Conservation (phyloP, 305 asterid genomes). For the Ajuga reptans region DNA sequence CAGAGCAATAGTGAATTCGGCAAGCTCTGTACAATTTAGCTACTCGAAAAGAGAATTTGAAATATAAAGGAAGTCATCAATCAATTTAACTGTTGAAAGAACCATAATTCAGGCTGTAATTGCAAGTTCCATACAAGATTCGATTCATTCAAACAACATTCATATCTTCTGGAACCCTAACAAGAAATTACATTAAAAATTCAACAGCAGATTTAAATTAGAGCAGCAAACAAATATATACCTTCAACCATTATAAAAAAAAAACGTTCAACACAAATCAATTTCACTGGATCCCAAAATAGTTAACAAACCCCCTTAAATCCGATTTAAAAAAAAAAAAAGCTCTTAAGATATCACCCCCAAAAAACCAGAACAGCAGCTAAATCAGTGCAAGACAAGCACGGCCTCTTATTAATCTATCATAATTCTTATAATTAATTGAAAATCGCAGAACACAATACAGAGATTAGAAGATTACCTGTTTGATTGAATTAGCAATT, state of each 20-base stretch:
- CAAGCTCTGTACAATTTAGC: neutral
- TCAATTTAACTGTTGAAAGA: neutral
- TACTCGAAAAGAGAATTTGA: neutral
- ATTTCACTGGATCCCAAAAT: neutral
- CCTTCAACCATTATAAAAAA: neutral
- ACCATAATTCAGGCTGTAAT: neutral
- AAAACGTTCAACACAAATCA: neutral
- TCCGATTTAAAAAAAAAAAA: no score
- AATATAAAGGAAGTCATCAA: neutral
- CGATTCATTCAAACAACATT: neutral
- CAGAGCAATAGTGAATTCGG: neutral
- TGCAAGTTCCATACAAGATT: neutral
- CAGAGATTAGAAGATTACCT: neutral
- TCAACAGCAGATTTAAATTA: neutral
- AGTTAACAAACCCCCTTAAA: neutral
- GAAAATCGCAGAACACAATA: neutral
- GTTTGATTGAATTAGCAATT: neutral
- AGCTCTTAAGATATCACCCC: neutral
- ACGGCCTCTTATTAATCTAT: neutral
- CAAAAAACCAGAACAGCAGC: neutral
- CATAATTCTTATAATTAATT: neutral
- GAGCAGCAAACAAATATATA: neutral
- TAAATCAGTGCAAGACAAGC: neutral
- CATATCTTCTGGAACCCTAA: neutral
- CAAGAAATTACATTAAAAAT: neutral